Percentiles rank a stretch among this genome's conserved stretches.
These are phyloP conservation scores for Amanita subjunquillea DNA, from an alignment of 768 basidiomycete genomes.

Conservation along the genomic window DNA sequence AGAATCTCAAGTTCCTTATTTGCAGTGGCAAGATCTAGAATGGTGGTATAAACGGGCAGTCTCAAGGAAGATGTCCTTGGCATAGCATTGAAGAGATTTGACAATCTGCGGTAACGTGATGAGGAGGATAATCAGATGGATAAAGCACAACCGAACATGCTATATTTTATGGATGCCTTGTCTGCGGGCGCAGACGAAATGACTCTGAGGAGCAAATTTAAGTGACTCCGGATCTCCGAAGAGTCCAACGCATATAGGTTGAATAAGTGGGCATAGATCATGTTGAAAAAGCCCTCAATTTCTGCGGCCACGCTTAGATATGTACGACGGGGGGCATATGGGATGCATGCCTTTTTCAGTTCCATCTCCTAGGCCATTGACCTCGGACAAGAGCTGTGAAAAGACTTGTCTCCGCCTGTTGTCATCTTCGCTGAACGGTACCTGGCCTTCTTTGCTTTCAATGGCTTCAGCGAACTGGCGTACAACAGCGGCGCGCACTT, in stretches of 20 bases:
- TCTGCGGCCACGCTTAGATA: constrained; percentile 20
- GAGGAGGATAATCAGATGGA: constrained; percentile 3
- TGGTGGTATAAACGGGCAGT: constrained; percentile 36
- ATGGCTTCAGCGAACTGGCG: constrained; percentile 58
- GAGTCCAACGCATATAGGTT: constrained; percentile 45
- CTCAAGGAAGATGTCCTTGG: constrained; percentile 60
- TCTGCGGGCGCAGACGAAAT: constrained; percentile 47
- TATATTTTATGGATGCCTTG: constrained; percentile 56
- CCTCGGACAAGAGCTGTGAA: constrained; percentile 47
- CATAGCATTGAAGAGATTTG: constrained; percentile 73
- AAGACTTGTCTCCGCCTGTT: constrained; percentile 44
- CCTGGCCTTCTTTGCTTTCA: constrained; percentile 38
- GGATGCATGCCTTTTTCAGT: constrained; percentile 52
- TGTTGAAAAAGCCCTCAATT: constrained; percentile 83
- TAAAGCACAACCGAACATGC: constrained; percentile 42
- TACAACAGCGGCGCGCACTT: constrained; percentile 50
- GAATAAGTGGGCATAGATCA: constrained; percentile 66
- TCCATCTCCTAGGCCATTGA: constrained; percentile 67
- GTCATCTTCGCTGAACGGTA: constrained; percentile 44
- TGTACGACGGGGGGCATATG: background rate
- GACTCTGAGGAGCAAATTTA: constrained; percentile 38
- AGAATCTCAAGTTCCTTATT: constrained; percentile 57
- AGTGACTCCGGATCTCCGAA: constrained; percentile 40
- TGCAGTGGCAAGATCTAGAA: constrained; percentile 47
- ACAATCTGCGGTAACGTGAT: constrained; percentile 37